Evolutionary conservation across 352 stramenopile genomes (phyloP).

Genomic region (Pythium dissimile): DNA sequence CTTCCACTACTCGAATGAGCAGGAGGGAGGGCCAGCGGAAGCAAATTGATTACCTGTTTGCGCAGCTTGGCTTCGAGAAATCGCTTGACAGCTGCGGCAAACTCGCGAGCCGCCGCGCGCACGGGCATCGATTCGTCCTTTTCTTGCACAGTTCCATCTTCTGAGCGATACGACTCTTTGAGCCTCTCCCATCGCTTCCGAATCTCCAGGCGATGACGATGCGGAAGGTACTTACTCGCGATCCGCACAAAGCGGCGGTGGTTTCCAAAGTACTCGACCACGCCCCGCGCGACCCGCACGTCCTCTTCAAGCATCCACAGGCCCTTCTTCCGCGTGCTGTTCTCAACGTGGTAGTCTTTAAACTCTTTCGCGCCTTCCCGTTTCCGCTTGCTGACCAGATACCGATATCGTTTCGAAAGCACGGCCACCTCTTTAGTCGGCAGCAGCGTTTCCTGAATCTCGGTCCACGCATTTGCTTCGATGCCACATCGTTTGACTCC

Average conservation of each 20-base stretch:
- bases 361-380: conserved; percentile 39
- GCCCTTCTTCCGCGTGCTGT: conserved; percentile 30
- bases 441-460: conserved; percentile 65
- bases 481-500: conserved; percentile 63
- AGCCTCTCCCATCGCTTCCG: conserved; percentile 59
- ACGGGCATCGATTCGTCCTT: not conserved
- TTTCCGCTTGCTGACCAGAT: conserved; percentile 59
- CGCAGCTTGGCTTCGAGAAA: conserved; percentile 32
- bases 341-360: conserved; percentile 53
- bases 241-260: conserved; percentile 61
- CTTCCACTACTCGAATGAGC: too few species aligned
- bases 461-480: conserved; percentile 44
- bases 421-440: conserved; percentile 46
- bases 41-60: conserved; percentile 1
- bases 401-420: conserved; percentile 65
- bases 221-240: conserved; percentile 50
- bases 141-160: conserved; percentile 19
- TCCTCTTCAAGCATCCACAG: conserved; percentile 81
- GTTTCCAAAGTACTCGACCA: conserved; percentile 63
- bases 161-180: conserved; percentile 13
- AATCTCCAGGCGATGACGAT: conserved; percentile 64
- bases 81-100: conserved; percentile 48
- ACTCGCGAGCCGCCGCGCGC: conserved; percentile 32
- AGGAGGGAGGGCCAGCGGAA: too few species aligned
- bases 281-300: conserved; percentile 62